These are phyloP conservation scores for Pavlovales sp. DNA, from an alignment of 208 protist genomes.

Conservation along the genomic window DNA sequence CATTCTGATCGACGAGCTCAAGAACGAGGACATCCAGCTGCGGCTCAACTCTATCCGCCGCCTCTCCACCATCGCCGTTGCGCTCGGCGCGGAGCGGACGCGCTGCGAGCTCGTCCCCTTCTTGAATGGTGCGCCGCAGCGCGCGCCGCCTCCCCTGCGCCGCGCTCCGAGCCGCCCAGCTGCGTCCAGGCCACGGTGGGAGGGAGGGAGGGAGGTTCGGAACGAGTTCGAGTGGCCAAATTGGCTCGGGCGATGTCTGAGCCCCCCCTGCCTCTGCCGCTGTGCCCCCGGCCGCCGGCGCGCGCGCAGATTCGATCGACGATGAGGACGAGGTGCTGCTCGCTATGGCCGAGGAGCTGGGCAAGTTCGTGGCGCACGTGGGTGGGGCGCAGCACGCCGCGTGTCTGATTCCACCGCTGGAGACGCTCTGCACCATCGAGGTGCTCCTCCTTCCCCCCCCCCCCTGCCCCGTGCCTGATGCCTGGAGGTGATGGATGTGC, in stretches of 20 bases:
- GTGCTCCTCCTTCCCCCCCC: slow-evolving; percentile 61
- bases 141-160: too few relatives aligned
- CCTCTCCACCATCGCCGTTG: slow-evolving; percentile 90
- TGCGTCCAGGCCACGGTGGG: too few relatives aligned
- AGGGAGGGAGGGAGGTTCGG: too few relatives aligned
- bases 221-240: too few relatives aligned
- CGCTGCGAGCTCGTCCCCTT: slow-evolving; percentile 92
- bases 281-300: neutral
- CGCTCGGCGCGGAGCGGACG: slow-evolving; percentile 88
- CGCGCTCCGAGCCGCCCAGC: too few relatives aligned
- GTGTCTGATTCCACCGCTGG: slow-evolving; percentile 83
- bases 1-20: slow-evolving; percentile 36
- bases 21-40: slow-evolving; percentile 59
- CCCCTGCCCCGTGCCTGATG: neutral
- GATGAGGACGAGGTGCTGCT: slow-evolving; percentile 98
- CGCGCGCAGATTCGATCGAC: slow-evolving; percentile 76
- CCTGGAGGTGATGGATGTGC: too few relatives aligned
- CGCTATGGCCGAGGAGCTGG: slow-evolving; percentile 91
- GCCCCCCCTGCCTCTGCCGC: too few relatives aligned
- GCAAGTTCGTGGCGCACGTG: slow-evolving; percentile 90
- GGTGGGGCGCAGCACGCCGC: slow-evolving; percentile 82
- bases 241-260: too few relatives aligned
- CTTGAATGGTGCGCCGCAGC: slow-evolving; percentile 80
- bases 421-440: slow-evolving; percentile 89
- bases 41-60: slow-evolving; percentile 91